Evolutionary conservation across 805 yeast species (phyloP).

Genomic region (Brettanomyces anomalus): DNA sequence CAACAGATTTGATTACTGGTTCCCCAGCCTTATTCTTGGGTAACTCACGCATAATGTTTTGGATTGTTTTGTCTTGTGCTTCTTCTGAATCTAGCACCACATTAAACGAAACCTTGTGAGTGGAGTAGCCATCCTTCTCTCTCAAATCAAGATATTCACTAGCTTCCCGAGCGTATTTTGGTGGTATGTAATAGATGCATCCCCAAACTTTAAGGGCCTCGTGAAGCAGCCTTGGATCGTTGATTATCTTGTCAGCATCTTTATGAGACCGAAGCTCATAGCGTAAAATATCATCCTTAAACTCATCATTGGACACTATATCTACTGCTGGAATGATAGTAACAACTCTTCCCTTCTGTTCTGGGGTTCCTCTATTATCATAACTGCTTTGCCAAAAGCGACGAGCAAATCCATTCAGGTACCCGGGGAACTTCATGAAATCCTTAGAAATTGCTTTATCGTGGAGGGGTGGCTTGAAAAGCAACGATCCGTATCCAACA

Average conservation of each 20-base stretch:
- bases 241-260: conserved; percentile 8
- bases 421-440: conserved; percentile 46
- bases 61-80: conserved; percentile 13
- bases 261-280: conserved; percentile 17
- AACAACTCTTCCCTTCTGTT: conserved; percentile 81
- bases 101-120: conserved; percentile 57
- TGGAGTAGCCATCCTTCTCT: conserved; percentile 83
- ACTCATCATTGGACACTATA: conserved; percentile 31
- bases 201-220: conserved; percentile 60
- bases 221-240: conserved; percentile 18
- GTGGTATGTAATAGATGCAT: conserved; percentile 72
- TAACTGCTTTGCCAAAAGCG: conserved; percentile 88
- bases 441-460: conserved; percentile 30
- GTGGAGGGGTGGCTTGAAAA: conserved; percentile 81
- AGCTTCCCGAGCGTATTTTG: conserved; percentile 53
- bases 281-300: conserved; percentile 32
- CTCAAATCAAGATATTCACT: conserved; percentile 65
- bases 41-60: conserved; percentile 17
- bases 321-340: conserved; percentile 61
- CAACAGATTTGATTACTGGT: conserved; percentile 43
- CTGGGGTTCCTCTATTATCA: conserved; percentile 87
- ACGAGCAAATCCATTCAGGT: conserved; percentile 65
- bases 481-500: conserved; percentile 83
- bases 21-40: conserved; percentile 28
- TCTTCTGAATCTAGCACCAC: conserved; percentile 26